phyloP scores from a whole-genome alignment of 1,284 basidiomycete species.

The Cystobasidium sp. region DNA sequence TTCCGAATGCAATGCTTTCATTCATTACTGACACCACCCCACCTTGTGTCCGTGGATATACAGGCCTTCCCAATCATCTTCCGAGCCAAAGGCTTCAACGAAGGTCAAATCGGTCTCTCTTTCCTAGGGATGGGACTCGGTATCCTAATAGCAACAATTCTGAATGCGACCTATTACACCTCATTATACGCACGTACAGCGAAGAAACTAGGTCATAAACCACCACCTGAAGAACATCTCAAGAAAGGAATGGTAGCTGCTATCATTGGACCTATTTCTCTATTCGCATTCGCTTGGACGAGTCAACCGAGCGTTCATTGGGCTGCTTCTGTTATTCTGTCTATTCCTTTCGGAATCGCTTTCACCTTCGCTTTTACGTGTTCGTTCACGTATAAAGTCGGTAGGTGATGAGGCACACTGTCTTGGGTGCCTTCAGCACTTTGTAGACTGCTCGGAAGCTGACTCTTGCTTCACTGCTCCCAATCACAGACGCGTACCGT shows the following conservation, averaged over 20 bases:
- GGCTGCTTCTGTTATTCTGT: constrained; percentile 48
- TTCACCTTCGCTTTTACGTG: constrained; percentile 68
- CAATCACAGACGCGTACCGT: constrained; percentile 64
- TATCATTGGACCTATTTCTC: constrained; percentile 65
- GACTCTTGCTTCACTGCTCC: constrained; percentile 46
- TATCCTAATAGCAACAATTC: constrained; percentile 64
- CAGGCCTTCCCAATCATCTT: constrained; percentile 75
- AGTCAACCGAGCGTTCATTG: constrained; percentile 33
- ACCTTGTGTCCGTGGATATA: not conserved
- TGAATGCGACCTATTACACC: constrained; percentile 68
- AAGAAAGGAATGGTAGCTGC: constrained; percentile 70
- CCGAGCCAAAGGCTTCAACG: constrained; percentile 62
- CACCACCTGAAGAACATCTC: constrained; percentile 70
- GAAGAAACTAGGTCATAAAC: constrained; percentile 59
- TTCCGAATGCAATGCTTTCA: not conserved
- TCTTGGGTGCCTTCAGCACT: too few relatives aligned
- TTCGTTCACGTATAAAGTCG: constrained; percentile 54
- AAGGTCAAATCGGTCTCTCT: constrained; percentile 66
- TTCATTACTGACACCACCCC: not conserved
- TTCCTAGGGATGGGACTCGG: constrained; percentile 75
- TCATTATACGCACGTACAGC: constrained; percentile 53
- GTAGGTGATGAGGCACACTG: not conserved
- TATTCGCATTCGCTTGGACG: constrained; percentile 41
- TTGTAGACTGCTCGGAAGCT: too few relatives aligned
- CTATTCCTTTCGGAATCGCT: constrained; percentile 65